Percentiles rank a stretch among this genome's conserved stretches.
Evolutionary conservation across 2,329 filamentous ascomycete genomes (phyloP).

Genomic region (Penicillium sclerotigenum): DNA sequence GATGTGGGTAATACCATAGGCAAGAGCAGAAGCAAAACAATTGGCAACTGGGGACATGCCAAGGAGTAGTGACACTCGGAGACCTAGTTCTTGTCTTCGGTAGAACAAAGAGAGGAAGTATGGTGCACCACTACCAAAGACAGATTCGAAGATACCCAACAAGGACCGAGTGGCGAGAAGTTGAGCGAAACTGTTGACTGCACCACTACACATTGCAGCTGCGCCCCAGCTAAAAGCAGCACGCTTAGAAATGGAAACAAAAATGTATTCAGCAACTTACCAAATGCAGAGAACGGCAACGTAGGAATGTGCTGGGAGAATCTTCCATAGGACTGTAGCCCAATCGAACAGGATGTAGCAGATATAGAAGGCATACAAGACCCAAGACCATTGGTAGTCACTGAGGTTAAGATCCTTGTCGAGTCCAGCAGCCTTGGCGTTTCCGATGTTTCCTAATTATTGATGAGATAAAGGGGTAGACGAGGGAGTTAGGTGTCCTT

Average conservation of each 20-base stretch:
- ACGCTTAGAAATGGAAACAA: background rate
- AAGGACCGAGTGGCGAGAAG: conserved; percentile 22
- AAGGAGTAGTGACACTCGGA: conserved; percentile 48
- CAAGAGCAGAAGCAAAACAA: conserved; percentile 41
- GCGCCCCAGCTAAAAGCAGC: conserved; percentile 21
- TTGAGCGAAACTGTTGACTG: conserved; percentile 19
- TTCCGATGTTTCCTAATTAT: conserved; percentile 20
- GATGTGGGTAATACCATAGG: conserved; percentile 37
- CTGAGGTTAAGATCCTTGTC: conserved; percentile 18
- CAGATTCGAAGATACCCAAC: conserved; percentile 24
- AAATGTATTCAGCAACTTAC: conserved; percentile 6
- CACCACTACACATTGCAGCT: conserved; percentile 26
- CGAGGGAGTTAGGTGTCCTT: background rate
- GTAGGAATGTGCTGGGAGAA: conserved; percentile 25
- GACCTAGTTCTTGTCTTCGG: conserved; percentile 48
- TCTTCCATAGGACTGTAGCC: conserved; percentile 26
- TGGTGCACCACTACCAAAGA: conserved; percentile 24
- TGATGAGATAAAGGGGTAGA: background rate
- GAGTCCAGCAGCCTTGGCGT: conserved; percentile 26
- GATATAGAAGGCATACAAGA: conserved; percentile 27
- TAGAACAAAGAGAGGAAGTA: conserved; percentile 50
- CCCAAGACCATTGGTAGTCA: conserved; percentile 25
- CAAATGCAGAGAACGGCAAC: conserved; percentile 21
- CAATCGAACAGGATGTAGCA: conserved; percentile 28
- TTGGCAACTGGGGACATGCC: conserved; percentile 40